Evolutionary conservation across 495 filamentous ascomycete species (phyloP), one percentile per base, ranked within the genome.

Genomic region (Amorphotheca resinae): DNA sequence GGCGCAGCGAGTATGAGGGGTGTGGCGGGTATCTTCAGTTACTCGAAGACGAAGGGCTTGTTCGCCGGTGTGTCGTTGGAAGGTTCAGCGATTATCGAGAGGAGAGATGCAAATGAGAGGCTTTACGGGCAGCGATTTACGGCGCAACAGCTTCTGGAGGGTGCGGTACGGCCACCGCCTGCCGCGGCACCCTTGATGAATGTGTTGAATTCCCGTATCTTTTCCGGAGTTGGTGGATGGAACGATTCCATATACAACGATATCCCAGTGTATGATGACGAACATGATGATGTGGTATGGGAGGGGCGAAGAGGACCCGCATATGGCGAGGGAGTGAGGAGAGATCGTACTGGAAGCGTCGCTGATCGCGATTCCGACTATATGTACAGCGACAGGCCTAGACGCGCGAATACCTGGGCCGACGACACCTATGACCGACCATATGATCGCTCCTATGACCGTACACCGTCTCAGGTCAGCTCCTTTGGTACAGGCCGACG

Each of bases 51-150:
- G 21, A 95, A 95, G 67, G 91, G 91, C 18, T 67, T 96, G 9
- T 98, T 98, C 51, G 91, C 91, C 1, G 91, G 91, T 55, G 89
- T 98, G 35, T 89, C 82, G 50, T 65, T 98, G 48, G 91, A 98
- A 62, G 91, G 91, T 12, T 84, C 80, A 36, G 85, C 79, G 41
- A 75, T 98, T 28, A 77, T 95, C 39, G 93, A 96, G 64, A 78
- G 91, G 44, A 82, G 84, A 58, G 91, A 98, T 64, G 91, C 93
- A 43, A 98, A 98, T 54, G 82, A 89, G 63, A 95, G 93, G 61
- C 72, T 98, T 38, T 98, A 98, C 64, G 84, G 83, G 41, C 76
- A 76, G 51, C 74, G 76, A 18, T 72, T 84, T 54, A 84, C 84
- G 9, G 91, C 91, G n/a, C 62, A 63, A 42, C 79, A 91, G 56